Conservation (phyloP, 2,329 filamentous ascomycete genomes). For the Penicillium oxalicum region DNA sequence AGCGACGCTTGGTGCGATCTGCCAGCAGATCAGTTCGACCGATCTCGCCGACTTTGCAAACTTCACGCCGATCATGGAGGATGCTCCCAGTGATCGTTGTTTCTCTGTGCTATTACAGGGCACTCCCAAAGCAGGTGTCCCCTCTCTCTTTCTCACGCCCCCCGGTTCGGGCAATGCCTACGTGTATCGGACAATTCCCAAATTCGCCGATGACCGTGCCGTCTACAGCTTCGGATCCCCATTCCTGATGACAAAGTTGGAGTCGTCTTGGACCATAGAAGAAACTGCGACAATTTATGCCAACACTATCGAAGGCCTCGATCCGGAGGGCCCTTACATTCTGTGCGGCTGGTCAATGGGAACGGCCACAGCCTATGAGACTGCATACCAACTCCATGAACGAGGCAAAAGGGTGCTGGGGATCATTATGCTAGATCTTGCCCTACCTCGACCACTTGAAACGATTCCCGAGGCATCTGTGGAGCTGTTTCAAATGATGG, state of each 20-base stretch:
- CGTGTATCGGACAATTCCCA: constrained; percentile 2
- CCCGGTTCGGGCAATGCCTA: constrained; percentile 11
- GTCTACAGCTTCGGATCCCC: constrained; percentile 10
- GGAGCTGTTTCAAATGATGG: constrained; percentile 7
- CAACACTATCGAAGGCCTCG: constrained; percentile 8
- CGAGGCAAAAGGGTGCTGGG: constrained; percentile 6
- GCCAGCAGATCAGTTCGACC: neutral
- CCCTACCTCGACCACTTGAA: neutral
- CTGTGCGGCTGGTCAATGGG: constrained; percentile 13
- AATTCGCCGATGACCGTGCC: constrained; percentile 7
- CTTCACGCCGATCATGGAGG: neutral
- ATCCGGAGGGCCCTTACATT: constrained; percentile 7
- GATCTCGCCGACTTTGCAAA: neutral
- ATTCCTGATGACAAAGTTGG: constrained; percentile 11
- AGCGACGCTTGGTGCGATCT: neutral
- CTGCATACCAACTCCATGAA: constrained; percentile 5
- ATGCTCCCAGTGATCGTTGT: constrained; percentile 1
- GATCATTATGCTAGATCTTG: constrained; percentile 1
- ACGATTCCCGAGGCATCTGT: constrained; percentile 5
- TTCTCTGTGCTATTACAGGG: constrained; percentile 7
- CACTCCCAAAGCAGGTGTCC: constrained; percentile 3
- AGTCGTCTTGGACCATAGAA: constrained; percentile 9
- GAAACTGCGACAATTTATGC: constrained; percentile 6
- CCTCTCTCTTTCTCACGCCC: constrained; percentile 7
- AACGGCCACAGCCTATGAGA: constrained; percentile 5